Conservation (phyloP, 129 eudicot species). For the Lonicera japonica region DNA sequence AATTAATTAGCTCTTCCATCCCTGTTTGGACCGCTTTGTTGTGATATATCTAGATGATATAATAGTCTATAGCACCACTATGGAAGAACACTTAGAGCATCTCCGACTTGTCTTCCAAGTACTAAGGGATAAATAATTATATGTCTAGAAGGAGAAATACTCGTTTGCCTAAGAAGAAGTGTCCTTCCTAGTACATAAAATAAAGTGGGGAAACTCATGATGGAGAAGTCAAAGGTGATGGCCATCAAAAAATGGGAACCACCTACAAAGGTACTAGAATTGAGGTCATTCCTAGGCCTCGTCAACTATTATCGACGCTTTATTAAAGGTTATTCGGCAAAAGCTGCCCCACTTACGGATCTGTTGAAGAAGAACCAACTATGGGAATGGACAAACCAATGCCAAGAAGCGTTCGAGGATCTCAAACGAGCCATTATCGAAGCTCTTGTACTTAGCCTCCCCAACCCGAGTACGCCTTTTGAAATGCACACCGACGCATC, state of each 20-base stretch:
- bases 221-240: conserved; percentile 8
- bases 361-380: not conserved
- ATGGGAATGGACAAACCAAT: not conserved
- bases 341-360: no score
- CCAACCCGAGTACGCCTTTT: not conserved
- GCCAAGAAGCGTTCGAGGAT: not conserved
- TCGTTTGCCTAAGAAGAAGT: not conserved
- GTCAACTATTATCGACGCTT: conserved; percentile 10
- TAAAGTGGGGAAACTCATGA: not conserved
- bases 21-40: conserved; percentile 6
- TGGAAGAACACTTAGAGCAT: conserved; percentile 10
- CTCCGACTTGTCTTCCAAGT: no score
- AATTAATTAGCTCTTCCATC: not conserved
- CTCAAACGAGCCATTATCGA: not conserved
- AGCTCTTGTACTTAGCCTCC: not conserved
- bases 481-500: not conserved
- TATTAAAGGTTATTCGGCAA: conserved; percentile 2
- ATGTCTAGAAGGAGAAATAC: conserved; percentile 17
- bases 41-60: conserved; percentile 7
- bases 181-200: conserved; percentile 6
- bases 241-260: conserved; percentile 8
- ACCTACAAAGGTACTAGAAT: not conserved
- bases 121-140: conserved; percentile 5
- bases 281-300: not conserved
- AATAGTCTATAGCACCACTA: not conserved